phyloP scores from a whole-genome alignment of 352 stramenopile species.

The Plasmopara viticola region DNA sequence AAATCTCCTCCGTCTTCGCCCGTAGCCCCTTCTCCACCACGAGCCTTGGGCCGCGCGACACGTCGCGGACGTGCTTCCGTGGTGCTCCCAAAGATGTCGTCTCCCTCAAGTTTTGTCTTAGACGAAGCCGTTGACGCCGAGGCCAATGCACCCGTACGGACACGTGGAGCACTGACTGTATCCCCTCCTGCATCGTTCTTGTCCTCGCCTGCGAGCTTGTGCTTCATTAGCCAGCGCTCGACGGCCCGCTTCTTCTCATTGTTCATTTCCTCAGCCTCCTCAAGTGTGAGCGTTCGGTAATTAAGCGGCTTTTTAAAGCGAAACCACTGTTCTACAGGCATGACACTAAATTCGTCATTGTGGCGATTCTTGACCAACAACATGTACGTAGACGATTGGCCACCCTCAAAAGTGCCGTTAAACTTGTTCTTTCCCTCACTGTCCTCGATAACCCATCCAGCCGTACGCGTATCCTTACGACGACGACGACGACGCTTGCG shows the following conservation, averaged over 20 bases:
- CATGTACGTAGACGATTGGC: constrained; percentile 81
- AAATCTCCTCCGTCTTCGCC: constrained; percentile 82
- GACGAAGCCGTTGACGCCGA: background rate
- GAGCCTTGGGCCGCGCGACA: constrained; percentile 44
- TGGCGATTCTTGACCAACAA: constrained; percentile 82
- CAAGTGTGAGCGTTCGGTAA: constrained; percentile 79
- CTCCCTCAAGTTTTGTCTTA: constrained; percentile 34
- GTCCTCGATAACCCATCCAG: constrained; percentile 83
- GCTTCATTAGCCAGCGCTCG: constrained; percentile 85
- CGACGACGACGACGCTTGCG: constrained; percentile 70
- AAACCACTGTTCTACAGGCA: constrained; percentile 86
- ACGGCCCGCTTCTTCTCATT: constrained; percentile 87
- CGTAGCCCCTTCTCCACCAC: constrained; percentile 42
- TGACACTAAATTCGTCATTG: constrained; percentile 85
- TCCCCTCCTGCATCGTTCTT: constrained; percentile 47
- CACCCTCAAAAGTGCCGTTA: constrained; percentile 72
- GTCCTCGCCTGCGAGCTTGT: constrained; percentile 76
- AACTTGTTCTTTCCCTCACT: constrained; percentile 80
- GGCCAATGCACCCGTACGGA: constrained; percentile 60
- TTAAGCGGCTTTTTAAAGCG: constrained; percentile 84
- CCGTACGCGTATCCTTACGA: constrained; percentile 67
- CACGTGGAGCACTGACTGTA: constrained; percentile 52
- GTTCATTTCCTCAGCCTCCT: constrained; percentile 82
- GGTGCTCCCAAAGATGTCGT: constrained; percentile 62
- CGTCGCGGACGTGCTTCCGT: constrained; percentile 46